A percentile compares a stretch with the other conserved stretches of the same genome.
These are phyloP conservation scores for Panicum miliaceum DNA, from an alignment of 176 grass and related monocot species.

Conservation along the genomic window DNA sequence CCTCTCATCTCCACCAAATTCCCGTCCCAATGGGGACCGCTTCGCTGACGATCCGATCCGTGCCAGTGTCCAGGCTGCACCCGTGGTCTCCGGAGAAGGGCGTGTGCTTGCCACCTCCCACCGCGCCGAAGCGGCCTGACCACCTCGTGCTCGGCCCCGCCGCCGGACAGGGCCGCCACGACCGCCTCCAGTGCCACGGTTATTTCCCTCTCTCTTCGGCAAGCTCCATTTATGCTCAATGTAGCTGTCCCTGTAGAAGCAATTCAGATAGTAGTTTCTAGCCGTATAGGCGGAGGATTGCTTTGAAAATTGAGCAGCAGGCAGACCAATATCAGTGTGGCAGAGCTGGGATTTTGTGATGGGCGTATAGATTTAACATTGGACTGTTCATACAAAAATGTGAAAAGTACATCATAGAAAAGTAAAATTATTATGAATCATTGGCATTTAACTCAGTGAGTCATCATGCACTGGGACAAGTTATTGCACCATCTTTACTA, in stretches of 20 bases:
- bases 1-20: constrained; percentile 1
- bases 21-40: not conserved
- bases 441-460: not conserved
- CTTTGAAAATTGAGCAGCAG: not conserved
- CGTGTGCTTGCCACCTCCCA: constrained; percentile 26
- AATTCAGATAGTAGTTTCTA: not conserved
- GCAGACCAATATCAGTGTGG: not conserved
- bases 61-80: constrained; percentile 62
- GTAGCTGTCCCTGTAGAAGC: not conserved
- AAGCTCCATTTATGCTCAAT: constrained; percentile 16
- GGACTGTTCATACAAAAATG: not conserved
- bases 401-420: not conserved
- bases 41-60: constrained; percentile 42
- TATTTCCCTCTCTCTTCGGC: not conserved
- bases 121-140: constrained; percentile 33
- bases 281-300: not conserved
- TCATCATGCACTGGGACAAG: not conserved
- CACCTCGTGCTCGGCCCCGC: constrained; percentile 60
- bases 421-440: not conserved
- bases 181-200: constrained; percentile 84
- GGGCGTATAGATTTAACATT: not conserved
- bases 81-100: constrained; percentile 43
- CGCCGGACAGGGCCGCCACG: constrained; percentile 64
- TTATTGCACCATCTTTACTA: not conserved
- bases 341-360: not conserved